Percentiles rank a stretch among this genome's conserved stretches.
Conservation (phyloP, 2,329 filamentous ascomycete species). For the Colletotrichum lentis region DNA sequence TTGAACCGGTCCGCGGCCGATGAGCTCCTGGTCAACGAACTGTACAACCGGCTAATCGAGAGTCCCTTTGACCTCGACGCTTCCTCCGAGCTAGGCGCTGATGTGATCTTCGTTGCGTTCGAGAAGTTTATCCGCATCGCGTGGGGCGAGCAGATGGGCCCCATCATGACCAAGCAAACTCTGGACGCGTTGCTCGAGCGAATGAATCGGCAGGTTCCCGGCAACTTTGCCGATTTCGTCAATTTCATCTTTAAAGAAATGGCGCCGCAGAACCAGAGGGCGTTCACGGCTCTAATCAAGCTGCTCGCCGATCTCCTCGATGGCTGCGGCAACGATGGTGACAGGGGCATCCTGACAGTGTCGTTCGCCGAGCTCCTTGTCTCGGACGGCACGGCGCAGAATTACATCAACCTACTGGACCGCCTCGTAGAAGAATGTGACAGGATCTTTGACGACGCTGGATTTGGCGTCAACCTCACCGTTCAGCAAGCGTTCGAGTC, state of each 20-base stretch:
- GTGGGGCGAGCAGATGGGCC: constrained; percentile 88
- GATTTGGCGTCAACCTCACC: constrained; percentile 43
- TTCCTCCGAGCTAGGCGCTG: constrained; percentile 77
- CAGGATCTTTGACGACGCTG: constrained; percentile 77
- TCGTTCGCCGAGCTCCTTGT: constrained; percentile 90
- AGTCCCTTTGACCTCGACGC: constrained; percentile 80
- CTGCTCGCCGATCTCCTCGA: constrained; percentile 87
- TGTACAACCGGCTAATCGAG: constrained; percentile 89
- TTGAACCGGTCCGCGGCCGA: constrained; percentile 75
- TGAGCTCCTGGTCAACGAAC: constrained; percentile 82
- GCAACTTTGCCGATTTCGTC: constrained; percentile 77
- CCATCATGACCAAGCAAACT: constrained; percentile 76
- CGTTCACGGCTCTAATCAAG: constrained; percentile 84
- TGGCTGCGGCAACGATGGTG: constrained; percentile 88
- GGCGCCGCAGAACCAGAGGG: constrained; percentile 75
- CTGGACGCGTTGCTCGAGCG: constrained; percentile 78
- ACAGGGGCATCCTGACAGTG: constrained; percentile 85
- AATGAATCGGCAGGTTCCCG: constrained; percentile 71
- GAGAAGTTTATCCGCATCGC: constrained; percentile 90
- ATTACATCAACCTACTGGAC: constrained; percentile 89
- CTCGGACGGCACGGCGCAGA: constrained; percentile 76
- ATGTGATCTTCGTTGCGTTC: constrained; percentile 89
- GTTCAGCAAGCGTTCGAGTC: constrained; percentile 63
- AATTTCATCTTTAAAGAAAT: constrained; percentile 70
- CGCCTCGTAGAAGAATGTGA: constrained; percentile 90